A percentile compares a stretch with the other conserved stretches of the same genome.
Conservation (phyloP, 768 basidiomycete species). For the Mycena metata region DNA sequence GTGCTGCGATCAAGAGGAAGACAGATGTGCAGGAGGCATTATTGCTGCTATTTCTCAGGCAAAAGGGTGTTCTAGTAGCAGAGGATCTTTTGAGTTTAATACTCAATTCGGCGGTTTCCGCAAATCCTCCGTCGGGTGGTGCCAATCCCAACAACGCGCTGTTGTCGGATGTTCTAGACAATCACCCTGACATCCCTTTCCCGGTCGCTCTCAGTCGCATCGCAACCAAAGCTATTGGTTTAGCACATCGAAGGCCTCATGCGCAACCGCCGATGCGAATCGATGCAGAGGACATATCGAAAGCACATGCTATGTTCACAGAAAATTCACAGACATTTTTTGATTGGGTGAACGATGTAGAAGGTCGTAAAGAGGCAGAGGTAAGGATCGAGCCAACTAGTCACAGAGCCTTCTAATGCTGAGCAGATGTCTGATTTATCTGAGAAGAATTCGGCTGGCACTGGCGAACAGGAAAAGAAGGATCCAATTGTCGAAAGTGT, state of each 20-base stretch:
- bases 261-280: slow-evolving; percentile 7
- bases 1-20: slow-evolving; percentile 11
- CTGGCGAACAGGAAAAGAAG: slow-evolving; percentile 12
- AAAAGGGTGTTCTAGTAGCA: slow-evolving; percentile 3
- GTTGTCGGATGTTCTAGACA: slow-evolving; percentile 11
- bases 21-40: slow-evolving; percentile 11
- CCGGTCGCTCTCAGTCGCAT: slow-evolving; percentile 16
- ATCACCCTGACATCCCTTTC: slow-evolving; percentile 3
- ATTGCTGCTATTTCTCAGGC: slow-evolving; percentile 14
- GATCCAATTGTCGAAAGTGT: slow-evolving; percentile 26
- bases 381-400: not conserved
- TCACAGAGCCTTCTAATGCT: not conserved
- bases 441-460: not conserved
- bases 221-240: slow-evolving; percentile 6
- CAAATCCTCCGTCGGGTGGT: slow-evolving; percentile 8
- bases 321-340: slow-evolving; percentile 3
- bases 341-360: slow-evolving; percentile 6
- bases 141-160: slow-evolving; percentile 5
- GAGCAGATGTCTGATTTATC: not conserved
- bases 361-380: no score
- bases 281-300: slow-evolving; percentile 11
- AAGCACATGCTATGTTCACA: slow-evolving; percentile 4
- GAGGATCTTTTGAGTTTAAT: slow-evolving; percentile 9
- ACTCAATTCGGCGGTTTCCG: slow-evolving; percentile 10
- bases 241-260: slow-evolving; percentile 8